Conservation (phyloP, 768 basidiomycete species). For the Multifurca ochricompacta region DNA sequence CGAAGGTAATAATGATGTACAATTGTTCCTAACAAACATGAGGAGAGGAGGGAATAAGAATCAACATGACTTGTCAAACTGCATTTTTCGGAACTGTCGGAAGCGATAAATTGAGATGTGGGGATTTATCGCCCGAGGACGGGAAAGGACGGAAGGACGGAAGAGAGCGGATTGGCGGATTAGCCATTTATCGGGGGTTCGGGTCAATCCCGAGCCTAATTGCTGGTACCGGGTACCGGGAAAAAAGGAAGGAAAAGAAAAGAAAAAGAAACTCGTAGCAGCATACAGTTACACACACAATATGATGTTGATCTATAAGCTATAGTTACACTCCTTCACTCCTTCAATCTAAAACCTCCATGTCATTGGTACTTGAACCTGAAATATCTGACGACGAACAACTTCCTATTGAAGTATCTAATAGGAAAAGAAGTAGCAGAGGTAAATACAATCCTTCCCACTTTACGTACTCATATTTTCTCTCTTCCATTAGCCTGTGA, state of each 20-base stretch:
- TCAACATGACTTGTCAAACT: background rate
- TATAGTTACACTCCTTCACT: too few relatives aligned
- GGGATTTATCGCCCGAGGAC: too few relatives aligned
- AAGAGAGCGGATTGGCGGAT: too few relatives aligned
- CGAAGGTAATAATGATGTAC: constrained; percentile 19
- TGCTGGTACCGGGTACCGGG: too few relatives aligned
- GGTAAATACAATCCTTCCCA: background rate
- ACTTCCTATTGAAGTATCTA: constrained; percentile 4
- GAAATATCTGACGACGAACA: constrained; percentile 21
- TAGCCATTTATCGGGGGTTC: too few relatives aligned
- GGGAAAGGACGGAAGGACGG: too few relatives aligned
- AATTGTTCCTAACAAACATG: constrained; percentile 7
- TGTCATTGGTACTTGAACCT: constrained; percentile 13
- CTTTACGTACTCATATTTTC: background rate
- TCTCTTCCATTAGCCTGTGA: constrained; percentile 54
- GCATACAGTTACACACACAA: too few relatives aligned
- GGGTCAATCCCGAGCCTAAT: too few relatives aligned
- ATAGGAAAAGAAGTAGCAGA: constrained; percentile 21
- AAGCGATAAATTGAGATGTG: background rate
- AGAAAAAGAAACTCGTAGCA: too few relatives aligned
- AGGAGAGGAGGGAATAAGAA: background rate
- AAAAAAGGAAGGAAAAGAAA: too few relatives aligned
- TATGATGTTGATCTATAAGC: too few relatives aligned
- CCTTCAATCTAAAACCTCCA: background rate
- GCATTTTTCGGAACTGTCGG: too few relatives aligned